Evolutionary conservation across 345 rosid species (phyloP), one percentile per base, ranked within the genome.

Genomic region (Odontarrhena argentea): DNA sequence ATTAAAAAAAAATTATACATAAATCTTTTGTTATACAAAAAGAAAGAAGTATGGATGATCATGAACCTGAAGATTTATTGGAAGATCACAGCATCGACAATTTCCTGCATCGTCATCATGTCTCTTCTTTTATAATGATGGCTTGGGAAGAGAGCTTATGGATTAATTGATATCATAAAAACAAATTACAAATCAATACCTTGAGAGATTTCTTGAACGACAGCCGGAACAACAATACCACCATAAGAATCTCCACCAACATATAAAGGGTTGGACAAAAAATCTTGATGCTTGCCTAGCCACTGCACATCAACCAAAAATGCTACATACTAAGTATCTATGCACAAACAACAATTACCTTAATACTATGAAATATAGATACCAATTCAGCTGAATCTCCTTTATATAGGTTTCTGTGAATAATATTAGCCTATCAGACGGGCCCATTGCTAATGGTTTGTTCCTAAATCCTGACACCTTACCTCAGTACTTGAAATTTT

Each of bases 231-330:
- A 13, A 55, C 58, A 2, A 78, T 3, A 66, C 89, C 89, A 4
- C 89, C 63, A 66, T 81, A 84, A 0, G 93, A 87, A 64, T 84
- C 86, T 30, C 93, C 89, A 0, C 82, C 73, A 1, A 84, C 24
- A 40, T 79, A 87, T 13, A 87, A 5, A 4, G 79, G 83, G 47
- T 67, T 81, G 9, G 79, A 71, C 22, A 59, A 47, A 60, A 84
- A 81, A 10, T 80, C 80, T 2, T 83, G 81, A 65, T 80, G 89
- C 42, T 61, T 71, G 28, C 15, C 61, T 52, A 84, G 59, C 86
- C 87, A 87, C 89, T 87, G 64, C 44, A 71, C 24, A 35, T 6
- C 26, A 8, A 48, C 8, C 8, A 10, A 8, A 15, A 8, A 42
- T 13, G 24, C 12, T 26, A 0, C n/a, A n/a, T n/a, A n/a, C 22